Conservation (phyloP, 2,329 filamentous ascomycete species). For the Ceratocystis variospora region DNA sequence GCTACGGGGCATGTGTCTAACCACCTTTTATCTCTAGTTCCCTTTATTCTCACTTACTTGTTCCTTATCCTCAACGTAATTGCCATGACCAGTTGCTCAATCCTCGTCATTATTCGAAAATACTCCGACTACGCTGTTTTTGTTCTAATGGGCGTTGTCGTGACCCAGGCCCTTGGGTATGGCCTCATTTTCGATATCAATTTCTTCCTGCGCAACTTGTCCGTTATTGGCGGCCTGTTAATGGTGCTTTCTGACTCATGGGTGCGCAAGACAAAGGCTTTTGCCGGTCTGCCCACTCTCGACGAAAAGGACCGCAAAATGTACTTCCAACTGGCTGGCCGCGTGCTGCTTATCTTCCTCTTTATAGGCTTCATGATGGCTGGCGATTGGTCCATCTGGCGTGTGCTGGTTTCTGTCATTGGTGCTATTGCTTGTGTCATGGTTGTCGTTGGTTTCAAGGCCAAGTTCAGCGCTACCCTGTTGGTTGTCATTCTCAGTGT, state of each 20-base stretch:
- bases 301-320: constrained; percentile 99
- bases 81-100: constrained; percentile 70
- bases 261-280: constrained; percentile 94
- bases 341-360: constrained; percentile 91
- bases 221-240: constrained; percentile 88
- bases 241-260: constrained; percentile 98
- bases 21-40: constrained; percentile 43
- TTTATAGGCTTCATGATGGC: constrained; percentile 95
- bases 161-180: constrained; percentile 90
- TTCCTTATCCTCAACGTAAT: constrained; percentile 87
- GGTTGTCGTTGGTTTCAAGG: constrained; percentile 99
- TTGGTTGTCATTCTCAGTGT: constrained; percentile 88
- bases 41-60: constrained; percentile 72
- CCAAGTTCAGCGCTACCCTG: constrained; percentile 94
- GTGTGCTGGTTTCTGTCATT: constrained; percentile 68
- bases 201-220: constrained; percentile 98
- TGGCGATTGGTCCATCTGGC: constrained; percentile 81
- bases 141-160: constrained; percentile 78
- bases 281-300: constrained; percentile 80
- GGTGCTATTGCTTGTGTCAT: constrained; percentile 89
- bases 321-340: constrained; percentile 97
- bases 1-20: background rate
- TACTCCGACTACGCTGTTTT: constrained; percentile 85
- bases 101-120: constrained; percentile 79
- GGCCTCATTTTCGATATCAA: constrained; percentile 97